Evolutionary conservation across 139 green algal species (phyloP).

Genomic region (Chara braunii): DNA sequence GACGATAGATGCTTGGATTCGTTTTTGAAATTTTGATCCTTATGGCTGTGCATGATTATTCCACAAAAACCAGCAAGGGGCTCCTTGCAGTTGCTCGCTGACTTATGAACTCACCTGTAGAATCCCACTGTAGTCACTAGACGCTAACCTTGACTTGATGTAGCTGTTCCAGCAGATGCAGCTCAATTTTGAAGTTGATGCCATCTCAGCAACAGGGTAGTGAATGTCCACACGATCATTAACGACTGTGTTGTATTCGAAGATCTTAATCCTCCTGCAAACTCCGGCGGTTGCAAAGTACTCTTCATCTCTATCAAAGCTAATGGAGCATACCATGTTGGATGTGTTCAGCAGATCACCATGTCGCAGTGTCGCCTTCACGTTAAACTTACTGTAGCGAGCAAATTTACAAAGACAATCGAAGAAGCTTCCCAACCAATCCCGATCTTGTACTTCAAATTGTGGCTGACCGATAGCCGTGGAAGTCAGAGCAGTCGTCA

Average conservation of each 20-base stretch:
- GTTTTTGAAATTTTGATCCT: too few species aligned
- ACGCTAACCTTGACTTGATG: conserved; percentile 59
- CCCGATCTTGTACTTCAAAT: too few species aligned
- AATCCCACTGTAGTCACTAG: conserved; percentile 70
- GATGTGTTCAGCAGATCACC: conserved; percentile 45
- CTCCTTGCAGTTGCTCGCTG: too few species aligned
- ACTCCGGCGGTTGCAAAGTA: conserved; percentile 82
- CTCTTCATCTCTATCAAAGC: conserved; percentile 78
- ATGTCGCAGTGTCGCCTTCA: conserved; percentile 48
- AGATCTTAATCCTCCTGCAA: conserved; percentile 59
- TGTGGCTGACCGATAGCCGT: too few species aligned
- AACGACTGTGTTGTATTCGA: conserved; percentile 48
- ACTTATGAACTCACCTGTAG: conserved; percentile 47
- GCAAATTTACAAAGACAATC: conserved; percentile 50
- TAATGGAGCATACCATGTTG: conserved; percentile 71
- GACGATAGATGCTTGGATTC: too few species aligned
- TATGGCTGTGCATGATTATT: too few species aligned
- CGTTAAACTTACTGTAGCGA: conserved; percentile 27
- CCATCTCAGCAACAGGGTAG: conserved; percentile 66
- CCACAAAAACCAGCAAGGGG: too few species aligned
- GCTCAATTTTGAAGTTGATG: conserved; percentile 54
- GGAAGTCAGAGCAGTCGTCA: too few species aligned
- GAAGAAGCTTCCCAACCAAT: conserved; percentile 46
- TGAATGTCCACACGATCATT: conserved; percentile 44
- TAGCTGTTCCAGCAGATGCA: conserved; percentile 75